Conservation (phyloP, 1,139 yeast genomes). For the Saccharomyces hybrid region DNA sequence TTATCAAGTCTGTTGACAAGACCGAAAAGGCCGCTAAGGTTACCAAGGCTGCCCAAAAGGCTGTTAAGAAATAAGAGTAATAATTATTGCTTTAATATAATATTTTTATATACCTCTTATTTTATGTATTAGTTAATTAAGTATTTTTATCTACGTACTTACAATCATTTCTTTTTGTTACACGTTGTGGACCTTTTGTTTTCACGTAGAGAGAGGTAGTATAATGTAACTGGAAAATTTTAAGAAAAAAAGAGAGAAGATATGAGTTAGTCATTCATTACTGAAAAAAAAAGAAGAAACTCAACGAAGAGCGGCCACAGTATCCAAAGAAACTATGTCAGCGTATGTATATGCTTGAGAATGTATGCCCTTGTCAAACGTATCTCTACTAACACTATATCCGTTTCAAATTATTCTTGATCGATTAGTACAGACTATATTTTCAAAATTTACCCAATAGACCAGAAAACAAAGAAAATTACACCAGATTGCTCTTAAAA, state of each 20-base stretch:
- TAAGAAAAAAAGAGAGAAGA: background rate
- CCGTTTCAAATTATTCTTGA: background rate
- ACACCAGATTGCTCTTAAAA: slow-evolving; percentile 15
- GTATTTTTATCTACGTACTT: background rate
- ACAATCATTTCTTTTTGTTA: background rate
- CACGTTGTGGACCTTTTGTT: background rate
- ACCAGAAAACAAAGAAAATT: slow-evolving; percentile 21
- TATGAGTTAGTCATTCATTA: background rate
- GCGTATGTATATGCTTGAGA: background rate
- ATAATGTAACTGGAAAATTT: background rate
- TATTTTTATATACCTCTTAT: slow-evolving; percentile 1
- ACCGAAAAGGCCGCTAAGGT: slow-evolving; percentile 92
- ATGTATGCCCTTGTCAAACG: background rate
- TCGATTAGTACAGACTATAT: slow-evolving; percentile 10
- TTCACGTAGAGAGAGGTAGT: background rate
- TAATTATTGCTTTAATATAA: background rate
- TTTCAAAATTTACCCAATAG: slow-evolving; percentile 24
- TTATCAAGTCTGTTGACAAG: slow-evolving; percentile 96
- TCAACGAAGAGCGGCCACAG: background rate
- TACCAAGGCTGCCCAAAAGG: slow-evolving; percentile 59
- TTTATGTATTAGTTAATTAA: slow-evolving; percentile 5
- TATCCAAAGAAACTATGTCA: background rate
- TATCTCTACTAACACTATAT: slow-evolving; percentile 1
- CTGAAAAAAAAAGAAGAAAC: background rate
- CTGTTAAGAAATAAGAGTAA: slow-evolving; percentile 10